phyloP scores from a whole-genome alignment of 352 stramenopile species.

The Pythium guiyangense region DNA sequence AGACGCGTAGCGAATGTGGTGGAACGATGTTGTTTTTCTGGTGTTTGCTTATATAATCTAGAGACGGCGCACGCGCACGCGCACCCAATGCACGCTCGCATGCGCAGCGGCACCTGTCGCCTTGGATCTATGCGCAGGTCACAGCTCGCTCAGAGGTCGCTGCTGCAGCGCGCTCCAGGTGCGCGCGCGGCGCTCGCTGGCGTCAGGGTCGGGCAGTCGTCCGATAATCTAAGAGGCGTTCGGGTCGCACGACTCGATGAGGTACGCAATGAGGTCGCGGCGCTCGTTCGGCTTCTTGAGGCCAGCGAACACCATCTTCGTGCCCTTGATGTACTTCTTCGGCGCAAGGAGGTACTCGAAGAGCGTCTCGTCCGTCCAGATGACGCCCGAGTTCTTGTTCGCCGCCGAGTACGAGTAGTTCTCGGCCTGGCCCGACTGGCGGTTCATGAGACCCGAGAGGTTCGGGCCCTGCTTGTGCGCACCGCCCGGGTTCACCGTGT shows the following conservation, averaged over 20 bases:
- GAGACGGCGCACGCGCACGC: too few species aligned
- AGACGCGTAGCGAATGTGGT: too few species aligned
- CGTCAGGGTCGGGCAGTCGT: not conserved
- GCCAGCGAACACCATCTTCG: constrained; percentile 99
- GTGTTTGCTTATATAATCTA: too few species aligned
- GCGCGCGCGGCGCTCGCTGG: too few species aligned
- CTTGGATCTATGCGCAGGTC: too few species aligned
- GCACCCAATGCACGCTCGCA: too few species aligned
- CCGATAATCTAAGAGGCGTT: constrained; percentile 28
- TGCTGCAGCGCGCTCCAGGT: too few species aligned
- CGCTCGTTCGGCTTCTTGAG: constrained; percentile 98
- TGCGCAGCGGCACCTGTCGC: too few species aligned
- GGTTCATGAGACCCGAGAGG: constrained; percentile 95
- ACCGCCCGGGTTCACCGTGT: constrained; percentile 86
- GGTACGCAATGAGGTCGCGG: constrained; percentile 98
- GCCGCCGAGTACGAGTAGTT: constrained; percentile 98
- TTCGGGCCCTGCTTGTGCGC: constrained; percentile 99
- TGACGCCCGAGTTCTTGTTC: constrained; percentile 98
- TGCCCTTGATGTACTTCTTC: constrained; percentile 99
- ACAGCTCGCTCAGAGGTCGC: too few species aligned
- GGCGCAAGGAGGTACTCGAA: constrained; percentile 99
- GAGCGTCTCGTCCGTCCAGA: constrained; percentile 96
- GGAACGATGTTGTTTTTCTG: too few species aligned
- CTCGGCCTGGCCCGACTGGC: constrained; percentile 94
- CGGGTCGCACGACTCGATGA: constrained; percentile 84